Evolutionary conservation across 768 basidiomycete species (phyloP), one percentile per base, ranked within the genome.

Genomic region (Tricholoma saponaceum): DNA sequence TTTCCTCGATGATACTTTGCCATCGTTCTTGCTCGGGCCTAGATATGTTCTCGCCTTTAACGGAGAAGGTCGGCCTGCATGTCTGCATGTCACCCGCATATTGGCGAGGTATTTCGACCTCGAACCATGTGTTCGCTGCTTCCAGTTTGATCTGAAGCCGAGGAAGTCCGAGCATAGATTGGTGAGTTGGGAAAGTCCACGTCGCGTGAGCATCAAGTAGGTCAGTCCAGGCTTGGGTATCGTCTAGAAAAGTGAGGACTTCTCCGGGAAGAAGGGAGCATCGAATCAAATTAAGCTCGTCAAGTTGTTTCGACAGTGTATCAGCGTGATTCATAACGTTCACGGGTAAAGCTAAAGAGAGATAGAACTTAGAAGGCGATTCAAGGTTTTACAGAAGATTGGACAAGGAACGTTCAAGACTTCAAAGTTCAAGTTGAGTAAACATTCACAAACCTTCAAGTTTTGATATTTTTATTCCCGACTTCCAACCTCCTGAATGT

Each of bases 251-350:
- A 0, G 66, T 52, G 44, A 86, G 64, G 3, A 64, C 28, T 72
- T 91, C 89, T 5, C 75, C 80, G 0, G 86, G 84, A 10, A 91
- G 74, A 1, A 90, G 76, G 0, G 87, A 87, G 35, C 77, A 82
- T 55, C 70, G 73, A 23, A 91, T 79, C 37, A 90, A 71, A 47
- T 83, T 76, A 0, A 89, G 67, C 63, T 90, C 87, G 66, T 83
- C 73, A 1, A 79, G 58, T 28, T 69, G 67, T 43, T 35, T 39
- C 5, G 18, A 44, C 4, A 58, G 50, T 18, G 43, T 23, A 33
- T 32, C 51, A 5, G 30, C 8, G 35, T 3, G 39, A 10, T 20
- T 41, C 39, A 41, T 41, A 3, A 41, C n/a, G n/a, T n/a, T n/a
- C n/a, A n/a, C n/a, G n/a, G n/a, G n/a, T n/a, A n/a, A n/a, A n/a